These are phyloP conservation scores for Trichocladium uniseriatum DNA, from an alignment of 495 filamentous ascomycete species.

Conservation along the genomic window DNA sequence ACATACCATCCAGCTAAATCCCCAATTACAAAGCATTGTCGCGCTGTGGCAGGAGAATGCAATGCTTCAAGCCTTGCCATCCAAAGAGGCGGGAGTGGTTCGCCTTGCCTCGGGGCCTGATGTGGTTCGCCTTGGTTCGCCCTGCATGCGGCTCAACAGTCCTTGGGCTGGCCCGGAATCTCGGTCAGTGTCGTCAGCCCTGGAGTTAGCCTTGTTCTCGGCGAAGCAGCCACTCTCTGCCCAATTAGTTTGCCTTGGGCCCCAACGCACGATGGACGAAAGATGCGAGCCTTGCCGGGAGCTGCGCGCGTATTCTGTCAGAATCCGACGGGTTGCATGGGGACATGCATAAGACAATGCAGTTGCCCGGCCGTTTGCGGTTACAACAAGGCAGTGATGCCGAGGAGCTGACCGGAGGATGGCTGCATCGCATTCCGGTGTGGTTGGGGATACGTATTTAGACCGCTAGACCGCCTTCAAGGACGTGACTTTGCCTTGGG, in stretches of 20 bases:
- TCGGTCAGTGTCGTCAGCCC: constrained; percentile 22
- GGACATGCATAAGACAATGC: neutral
- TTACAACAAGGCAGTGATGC: neutral
- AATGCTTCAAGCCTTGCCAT: too few relatives aligned
- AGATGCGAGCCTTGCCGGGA: constrained; percentile 1
- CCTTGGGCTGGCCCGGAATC: neutral
- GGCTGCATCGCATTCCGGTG: neutral
- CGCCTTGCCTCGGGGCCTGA: neutral
- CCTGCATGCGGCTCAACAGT: constrained; percentile 9
- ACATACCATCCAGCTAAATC: too few relatives aligned
- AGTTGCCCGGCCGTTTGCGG: constrained; percentile 1
- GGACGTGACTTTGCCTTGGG: neutral
- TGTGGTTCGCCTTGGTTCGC: constrained; percentile 15
- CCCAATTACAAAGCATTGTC: too few relatives aligned
- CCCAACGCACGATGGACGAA: constrained; percentile 8
- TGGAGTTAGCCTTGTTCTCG: constrained; percentile 10
- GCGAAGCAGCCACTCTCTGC: constrained; percentile 8
- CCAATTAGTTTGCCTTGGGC: constrained; percentile 18
- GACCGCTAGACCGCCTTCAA: neutral
- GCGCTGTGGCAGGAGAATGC: too few relatives aligned
- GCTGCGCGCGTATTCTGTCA: neutral
- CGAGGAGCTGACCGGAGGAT: neutral
- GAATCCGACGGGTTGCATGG: neutral
- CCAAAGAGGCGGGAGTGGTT: too few relatives aligned
- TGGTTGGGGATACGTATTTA: neutral